Conservation (phyloP, 1,139 yeast genomes). For the Saccharomyces uvarum region DNA sequence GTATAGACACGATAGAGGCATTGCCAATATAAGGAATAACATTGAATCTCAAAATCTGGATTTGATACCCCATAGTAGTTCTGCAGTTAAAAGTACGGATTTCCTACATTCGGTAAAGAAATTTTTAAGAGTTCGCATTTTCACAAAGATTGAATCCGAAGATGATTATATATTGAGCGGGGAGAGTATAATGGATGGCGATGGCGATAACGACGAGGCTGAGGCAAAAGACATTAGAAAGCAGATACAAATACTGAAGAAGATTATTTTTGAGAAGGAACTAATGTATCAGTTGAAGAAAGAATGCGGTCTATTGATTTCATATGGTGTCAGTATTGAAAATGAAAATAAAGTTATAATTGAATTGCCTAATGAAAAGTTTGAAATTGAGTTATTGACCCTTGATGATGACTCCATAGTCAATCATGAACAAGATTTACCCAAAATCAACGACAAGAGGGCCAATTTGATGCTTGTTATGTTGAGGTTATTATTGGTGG, state of each 20-base stretch:
- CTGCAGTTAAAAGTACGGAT: slow-evolving; percentile 16
- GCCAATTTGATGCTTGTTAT: slow-evolving; percentile 39
- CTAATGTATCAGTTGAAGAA: slow-evolving; percentile 53
- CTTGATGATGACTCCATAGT: slow-evolving; percentile 40
- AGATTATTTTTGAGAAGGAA: slow-evolving; percentile 79
- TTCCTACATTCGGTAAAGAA: slow-evolving; percentile 21
- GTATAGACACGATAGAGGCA: slow-evolving; percentile 59
- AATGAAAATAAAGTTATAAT: slow-evolving; percentile 57
- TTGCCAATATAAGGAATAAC: slow-evolving; percentile 52
- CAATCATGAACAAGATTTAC: slow-evolving; percentile 33
- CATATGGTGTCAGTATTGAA: slow-evolving; percentile 62
- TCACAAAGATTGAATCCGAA: slow-evolving; percentile 48
- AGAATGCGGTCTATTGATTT: slow-evolving; percentile 67
- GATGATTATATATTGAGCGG: slow-evolving; percentile 40
- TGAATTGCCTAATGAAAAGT: slow-evolving; percentile 56
- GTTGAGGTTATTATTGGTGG: slow-evolving; percentile 38
- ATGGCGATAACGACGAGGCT: slow-evolving; percentile 9
- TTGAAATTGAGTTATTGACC: slow-evolving; percentile 62
- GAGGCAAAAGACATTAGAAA: slow-evolving; percentile 38
- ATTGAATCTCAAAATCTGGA: slow-evolving; percentile 34
- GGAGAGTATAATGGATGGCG: slow-evolving; percentile 22
- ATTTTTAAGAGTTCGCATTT: slow-evolving; percentile 47
- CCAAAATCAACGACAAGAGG: slow-evolving; percentile 30
- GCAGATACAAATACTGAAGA: slow-evolving; percentile 54
- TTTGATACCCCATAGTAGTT: slow-evolving; percentile 32